Conservation (phyloP, 768 basidiomycete genomes). For the Mrakia blollopis region DNA sequence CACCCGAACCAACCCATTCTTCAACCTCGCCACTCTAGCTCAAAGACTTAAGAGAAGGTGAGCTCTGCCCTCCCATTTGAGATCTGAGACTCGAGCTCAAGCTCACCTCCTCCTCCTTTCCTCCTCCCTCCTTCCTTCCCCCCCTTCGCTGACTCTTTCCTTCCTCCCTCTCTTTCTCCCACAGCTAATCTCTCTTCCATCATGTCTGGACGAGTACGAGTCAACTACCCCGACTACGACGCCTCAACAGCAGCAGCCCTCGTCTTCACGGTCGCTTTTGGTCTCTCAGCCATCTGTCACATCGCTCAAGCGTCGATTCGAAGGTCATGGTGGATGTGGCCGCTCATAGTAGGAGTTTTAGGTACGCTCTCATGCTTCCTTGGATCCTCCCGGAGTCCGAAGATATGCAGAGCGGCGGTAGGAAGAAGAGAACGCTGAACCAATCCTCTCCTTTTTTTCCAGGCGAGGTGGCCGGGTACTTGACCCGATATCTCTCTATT, state of each 20-base stretch:
- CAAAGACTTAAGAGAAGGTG: no score
- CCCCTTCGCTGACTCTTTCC: neutral
- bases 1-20: no score
- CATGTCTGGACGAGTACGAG: neutral
- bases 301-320: neutral
- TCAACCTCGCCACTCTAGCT: no score
- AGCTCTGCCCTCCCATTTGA: no score
- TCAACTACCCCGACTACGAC: constrained; percentile 14
- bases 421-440: neutral
- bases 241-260: neutral
- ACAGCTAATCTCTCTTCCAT: neutral
- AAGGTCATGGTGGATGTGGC: constrained; percentile 23
- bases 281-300: neutral
- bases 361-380: no score
- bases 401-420: neutral
- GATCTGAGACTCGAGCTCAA: no score
- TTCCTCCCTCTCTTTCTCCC: neutral
- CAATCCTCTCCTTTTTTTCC: neutral
- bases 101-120: no score
- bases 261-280: constrained; percentile 10
- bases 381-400: no score
- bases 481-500: neutral
- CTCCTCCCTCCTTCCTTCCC: no score
- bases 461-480: constrained; percentile 14
- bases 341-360: neutral